Percentiles rank a stretch among this genome's conserved stretches.
These are phyloP conservation scores for Aspergillus olivimuriae DNA, from an alignment of 495 filamentous ascomycete genomes.

Conservation along the genomic window DNA sequence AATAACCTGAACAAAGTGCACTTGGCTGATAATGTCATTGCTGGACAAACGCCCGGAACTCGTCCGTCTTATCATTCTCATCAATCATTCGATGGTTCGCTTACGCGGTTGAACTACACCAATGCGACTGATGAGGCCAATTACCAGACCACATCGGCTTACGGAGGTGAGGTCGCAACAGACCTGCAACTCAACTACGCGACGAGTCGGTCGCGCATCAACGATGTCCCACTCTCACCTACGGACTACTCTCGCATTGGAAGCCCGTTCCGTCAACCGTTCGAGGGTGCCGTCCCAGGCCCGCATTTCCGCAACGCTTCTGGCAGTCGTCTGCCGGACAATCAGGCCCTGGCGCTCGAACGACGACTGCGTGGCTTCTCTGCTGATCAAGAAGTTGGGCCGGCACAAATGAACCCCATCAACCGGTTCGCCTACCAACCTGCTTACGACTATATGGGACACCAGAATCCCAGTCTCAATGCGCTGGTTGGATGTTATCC, in stretches of 20 bases:
- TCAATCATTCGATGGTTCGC: slow-evolving; percentile 26
- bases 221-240: slow-evolving; percentile 43
- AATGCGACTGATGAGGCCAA: slow-evolving; percentile 18
- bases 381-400: slow-evolving; percentile 42
- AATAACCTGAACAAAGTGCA: slow-evolving; percentile 30
- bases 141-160: slow-evolving; percentile 27
- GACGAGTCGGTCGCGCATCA: slow-evolving; percentile 17
- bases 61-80: slow-evolving; percentile 28
- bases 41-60: slow-evolving; percentile 13
- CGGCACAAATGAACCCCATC: slow-evolving; percentile 25
- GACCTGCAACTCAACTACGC: slow-evolving; percentile 30
- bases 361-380: slow-evolving; percentile 43
- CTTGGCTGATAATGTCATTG: slow-evolving; percentile 25
- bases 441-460: slow-evolving; percentile 36
- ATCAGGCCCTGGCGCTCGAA: slow-evolving; percentile 34
- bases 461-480: slow-evolving; percentile 32
- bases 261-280: slow-evolving; percentile 52
- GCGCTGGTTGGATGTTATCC: slow-evolving; percentile 29
- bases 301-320: slow-evolving; percentile 40
- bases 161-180: slow-evolving; percentile 19
- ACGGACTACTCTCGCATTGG: slow-evolving; percentile 50
- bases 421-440: slow-evolving; percentile 34
- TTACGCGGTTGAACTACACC: slow-evolving; percentile 29
- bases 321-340: slow-evolving; percentile 31
- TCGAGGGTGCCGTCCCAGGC: slow-evolving; percentile 34